Evolutionary conservation across 768 basidiomycete species (phyloP).

Genomic region (Boletus edulis): DNA sequence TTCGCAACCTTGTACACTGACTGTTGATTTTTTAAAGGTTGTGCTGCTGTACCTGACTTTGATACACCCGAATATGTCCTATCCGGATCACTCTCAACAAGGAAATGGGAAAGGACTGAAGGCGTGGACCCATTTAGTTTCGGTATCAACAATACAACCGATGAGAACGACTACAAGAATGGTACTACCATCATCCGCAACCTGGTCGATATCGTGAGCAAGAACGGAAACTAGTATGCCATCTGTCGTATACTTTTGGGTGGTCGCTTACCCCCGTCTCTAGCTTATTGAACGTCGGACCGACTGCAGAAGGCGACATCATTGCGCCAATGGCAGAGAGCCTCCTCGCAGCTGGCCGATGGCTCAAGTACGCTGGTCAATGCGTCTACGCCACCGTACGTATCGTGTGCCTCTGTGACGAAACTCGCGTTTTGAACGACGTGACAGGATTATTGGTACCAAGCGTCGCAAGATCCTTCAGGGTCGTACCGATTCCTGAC

Average conservation of each 20-base stretch:
- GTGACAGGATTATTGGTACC: slow-evolving; percentile 48
- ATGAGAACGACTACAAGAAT: slow-evolving; percentile 45
- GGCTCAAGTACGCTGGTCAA: slow-evolving; percentile 48
- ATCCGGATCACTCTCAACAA: slow-evolving; percentile 45
- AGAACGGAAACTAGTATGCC: slow-evolving; percentile 60
- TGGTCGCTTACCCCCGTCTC: not conserved
- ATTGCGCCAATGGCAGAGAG: slow-evolving; percentile 46
- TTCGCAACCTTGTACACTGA: not conserved
- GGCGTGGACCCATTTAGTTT: slow-evolving; percentile 57
- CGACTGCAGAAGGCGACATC: slow-evolving; percentile 53
- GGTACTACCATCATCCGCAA: slow-evolving; percentile 48
- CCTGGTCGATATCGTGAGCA: slow-evolving; percentile 56
- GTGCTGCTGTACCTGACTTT: slow-evolving; percentile 50
- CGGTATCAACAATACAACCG: slow-evolving; percentile 45
- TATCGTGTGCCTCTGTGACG: not conserved
- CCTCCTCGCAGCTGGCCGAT: slow-evolving; percentile 48
- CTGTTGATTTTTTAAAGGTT: slow-evolving; percentile 32
- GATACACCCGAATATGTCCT: slow-evolving; percentile 54
- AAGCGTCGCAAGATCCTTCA: slow-evolving; percentile 37
- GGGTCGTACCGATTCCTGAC: slow-evolving; percentile 45
- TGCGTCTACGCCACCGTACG: slow-evolving; percentile 55
- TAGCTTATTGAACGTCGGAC: slow-evolving; percentile 53
- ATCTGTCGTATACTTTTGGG: not conserved
- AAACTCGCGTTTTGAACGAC: not conserved
- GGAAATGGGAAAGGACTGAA: slow-evolving; percentile 57